phyloP scores from a whole-genome alignment of 148 eudicot species.

The Silene latifolia region DNA sequence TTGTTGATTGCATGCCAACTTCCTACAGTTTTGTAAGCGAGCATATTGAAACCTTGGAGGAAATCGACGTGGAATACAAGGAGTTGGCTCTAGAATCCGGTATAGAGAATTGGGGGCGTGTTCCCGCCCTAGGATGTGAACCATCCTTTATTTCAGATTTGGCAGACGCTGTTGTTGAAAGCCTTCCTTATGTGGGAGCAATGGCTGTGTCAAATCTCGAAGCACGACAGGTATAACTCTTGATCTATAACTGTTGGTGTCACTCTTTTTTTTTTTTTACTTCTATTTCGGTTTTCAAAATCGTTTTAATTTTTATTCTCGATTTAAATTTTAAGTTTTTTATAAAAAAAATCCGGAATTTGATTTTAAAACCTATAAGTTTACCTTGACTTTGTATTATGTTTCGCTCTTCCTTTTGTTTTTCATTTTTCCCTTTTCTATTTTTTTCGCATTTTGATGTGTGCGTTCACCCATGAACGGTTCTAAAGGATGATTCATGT shows the following conservation, averaged over 20 bases:
- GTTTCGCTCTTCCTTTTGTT: too few species aligned
- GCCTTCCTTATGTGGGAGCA: conserved; percentile 97
- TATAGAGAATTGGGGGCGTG: conserved; percentile 92
- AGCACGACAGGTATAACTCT: conserved; percentile 75
- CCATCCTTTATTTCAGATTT: conserved; percentile 82
- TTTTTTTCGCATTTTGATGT: too few species aligned
- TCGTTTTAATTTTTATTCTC: too few species aligned
- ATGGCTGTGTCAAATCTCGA: conserved; percentile 97
- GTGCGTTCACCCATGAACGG: too few species aligned
- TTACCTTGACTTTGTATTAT: too few species aligned
- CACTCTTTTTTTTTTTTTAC: too few species aligned
- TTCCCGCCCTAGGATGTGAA: conserved; percentile 89
- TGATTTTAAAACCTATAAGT: too few species aligned
- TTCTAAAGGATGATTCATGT: too few species aligned
- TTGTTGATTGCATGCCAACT: neutral
- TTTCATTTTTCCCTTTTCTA: too few species aligned
- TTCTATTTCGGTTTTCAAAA: too few species aligned
- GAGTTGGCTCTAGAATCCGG: conserved; percentile 90
- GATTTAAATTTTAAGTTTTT: too few species aligned
- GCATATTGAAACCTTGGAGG: conserved; percentile 95
- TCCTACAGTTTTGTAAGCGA: conserved; percentile 87
- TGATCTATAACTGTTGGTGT: neutral
- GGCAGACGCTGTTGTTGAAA: conserved; percentile 99
- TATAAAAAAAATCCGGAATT: too few species aligned
- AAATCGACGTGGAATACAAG: conserved; percentile 94